Conservation (phyloP, 495 filamentous ascomycete species). For the Aspergillus diversus region DNA sequence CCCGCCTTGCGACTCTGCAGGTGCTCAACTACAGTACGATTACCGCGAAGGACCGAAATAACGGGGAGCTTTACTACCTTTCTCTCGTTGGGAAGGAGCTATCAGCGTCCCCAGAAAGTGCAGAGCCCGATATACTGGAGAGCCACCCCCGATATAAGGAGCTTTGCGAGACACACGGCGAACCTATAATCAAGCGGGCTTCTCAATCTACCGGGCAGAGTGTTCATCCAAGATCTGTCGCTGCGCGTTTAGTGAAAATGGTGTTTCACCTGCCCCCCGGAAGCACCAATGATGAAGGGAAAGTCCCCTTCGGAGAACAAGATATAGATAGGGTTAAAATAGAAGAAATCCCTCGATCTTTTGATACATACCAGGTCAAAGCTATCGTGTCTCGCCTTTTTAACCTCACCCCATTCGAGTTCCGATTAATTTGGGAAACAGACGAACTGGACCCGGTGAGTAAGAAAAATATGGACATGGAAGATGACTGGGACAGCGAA, state of each 20-base stretch:
- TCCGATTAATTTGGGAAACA: conserved; percentile 78
- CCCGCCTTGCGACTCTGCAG: conserved; percentile 68
- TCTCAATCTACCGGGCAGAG: conserved; percentile 24
- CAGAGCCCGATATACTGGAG: conserved; percentile 56
- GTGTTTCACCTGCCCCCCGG: conserved; percentile 49
- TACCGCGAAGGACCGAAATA: conserved; percentile 69
- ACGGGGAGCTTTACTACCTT: conserved; percentile 93
- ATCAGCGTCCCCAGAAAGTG: conserved; percentile 56
- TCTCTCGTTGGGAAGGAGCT: conserved; percentile 76
- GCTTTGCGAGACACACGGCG: conserved; percentile 74
- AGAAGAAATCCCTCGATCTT: conserved; percentile 70
- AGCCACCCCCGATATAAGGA: conserved; percentile 71
- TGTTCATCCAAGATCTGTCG: conserved; percentile 69
- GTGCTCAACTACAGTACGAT: conserved; percentile 81
- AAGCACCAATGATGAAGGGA: neutral
- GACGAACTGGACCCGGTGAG: conserved; percentile 79
- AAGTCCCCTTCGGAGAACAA: neutral
- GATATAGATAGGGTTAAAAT: conserved; percentile 21
- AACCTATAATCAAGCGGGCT: conserved; percentile 56
- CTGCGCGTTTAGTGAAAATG: conserved; percentile 70
- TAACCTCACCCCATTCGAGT: conserved; percentile 59
- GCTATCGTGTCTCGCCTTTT: conserved; percentile 75
- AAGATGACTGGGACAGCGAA: conserved; percentile 61
- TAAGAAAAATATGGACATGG: conserved; percentile 58
- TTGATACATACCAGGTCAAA: conserved; percentile 80